These are phyloP conservation scores for Ganoderma sinense DNA, from an alignment of 1,284 basidiomycete species.

Conservation along the genomic window DNA sequence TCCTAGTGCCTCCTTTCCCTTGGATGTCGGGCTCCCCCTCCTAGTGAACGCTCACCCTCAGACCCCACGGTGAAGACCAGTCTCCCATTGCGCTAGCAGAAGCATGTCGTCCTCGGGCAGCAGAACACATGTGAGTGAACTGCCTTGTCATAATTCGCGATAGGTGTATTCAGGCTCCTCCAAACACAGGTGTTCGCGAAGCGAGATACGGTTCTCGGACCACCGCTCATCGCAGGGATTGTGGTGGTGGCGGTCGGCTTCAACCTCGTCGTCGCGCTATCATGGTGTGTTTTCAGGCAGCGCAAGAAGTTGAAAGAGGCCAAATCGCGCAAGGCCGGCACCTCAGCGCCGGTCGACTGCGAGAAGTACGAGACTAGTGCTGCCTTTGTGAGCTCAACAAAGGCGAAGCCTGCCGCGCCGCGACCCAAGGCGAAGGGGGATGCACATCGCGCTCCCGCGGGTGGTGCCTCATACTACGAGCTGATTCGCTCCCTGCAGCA, in stretches of 20 bases:
- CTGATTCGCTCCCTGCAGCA: constrained; percentile 26
- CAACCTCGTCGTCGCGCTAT: constrained; percentile 31
- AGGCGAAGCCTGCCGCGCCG: constrained; percentile 6
- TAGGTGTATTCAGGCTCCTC: constrained; percentile 1
- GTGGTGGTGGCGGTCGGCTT: constrained; percentile 31
- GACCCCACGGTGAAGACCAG: constrained; percentile 2
- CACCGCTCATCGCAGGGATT: constrained; percentile 32
- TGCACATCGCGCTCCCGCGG: constrained; percentile 4
- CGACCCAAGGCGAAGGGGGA: constrained; percentile 8
- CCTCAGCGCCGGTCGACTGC: constrained; percentile 19
- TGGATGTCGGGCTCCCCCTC: neutral
- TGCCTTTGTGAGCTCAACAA: constrained; percentile 20
- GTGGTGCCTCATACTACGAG: constrained; percentile 26
- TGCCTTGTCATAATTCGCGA: neutral
- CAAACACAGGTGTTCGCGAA: constrained; percentile 25
- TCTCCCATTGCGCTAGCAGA: neutral
- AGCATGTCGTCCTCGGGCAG: constrained; percentile 22
- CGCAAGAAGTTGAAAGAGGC: constrained; percentile 15
- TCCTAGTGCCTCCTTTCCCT: neutral
- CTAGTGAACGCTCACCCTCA: neutral
- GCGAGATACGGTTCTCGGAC: constrained; percentile 23
- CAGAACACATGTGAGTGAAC: constrained; percentile 18
- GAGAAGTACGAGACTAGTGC: constrained; percentile 28
- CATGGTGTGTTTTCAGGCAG: constrained; percentile 30
- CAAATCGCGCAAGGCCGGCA: constrained; percentile 18